Conservation (phyloP, 345 rosid genomes). For the Eucalyptus cloeziana region DNA sequence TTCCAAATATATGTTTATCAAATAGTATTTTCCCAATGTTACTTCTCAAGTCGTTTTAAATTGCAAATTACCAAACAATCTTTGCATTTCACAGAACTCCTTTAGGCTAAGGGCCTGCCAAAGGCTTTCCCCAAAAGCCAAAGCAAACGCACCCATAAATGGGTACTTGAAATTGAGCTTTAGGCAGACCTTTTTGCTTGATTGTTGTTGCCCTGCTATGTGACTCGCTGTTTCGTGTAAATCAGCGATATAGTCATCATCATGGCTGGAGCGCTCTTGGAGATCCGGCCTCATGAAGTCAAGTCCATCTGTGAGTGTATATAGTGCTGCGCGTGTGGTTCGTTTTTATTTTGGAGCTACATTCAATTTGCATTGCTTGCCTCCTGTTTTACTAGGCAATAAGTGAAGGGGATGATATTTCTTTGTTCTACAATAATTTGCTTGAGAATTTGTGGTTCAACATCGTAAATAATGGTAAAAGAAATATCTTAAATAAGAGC, state of each 20-base stretch:
- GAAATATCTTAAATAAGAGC: background rate
- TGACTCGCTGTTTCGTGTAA: background rate
- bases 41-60: no score
- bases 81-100: no score
- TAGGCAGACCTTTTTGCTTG: background rate
- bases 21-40: no score
- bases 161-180: background rate
- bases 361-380: background rate
- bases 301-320: constrained; percentile 15
- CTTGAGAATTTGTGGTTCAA: background rate
- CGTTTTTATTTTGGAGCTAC: background rate
- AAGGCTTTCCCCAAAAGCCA: no score
- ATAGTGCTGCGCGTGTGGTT: background rate
- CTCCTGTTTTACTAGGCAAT: background rate
- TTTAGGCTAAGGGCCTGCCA: no score
- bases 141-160: no score
- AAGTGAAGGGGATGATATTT: background rate
- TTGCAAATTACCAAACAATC: no score
- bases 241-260: background rate
- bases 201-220: background rate
- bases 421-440: background rate
- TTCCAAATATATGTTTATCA: no score
- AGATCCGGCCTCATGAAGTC: constrained; percentile 29
- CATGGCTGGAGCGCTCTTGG: constrained; percentile 25
- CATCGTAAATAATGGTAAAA: background rate